Conservation (phyloP, 371 early-diverging fungal genomes). For the Dentiscutata heterogama region DNA sequence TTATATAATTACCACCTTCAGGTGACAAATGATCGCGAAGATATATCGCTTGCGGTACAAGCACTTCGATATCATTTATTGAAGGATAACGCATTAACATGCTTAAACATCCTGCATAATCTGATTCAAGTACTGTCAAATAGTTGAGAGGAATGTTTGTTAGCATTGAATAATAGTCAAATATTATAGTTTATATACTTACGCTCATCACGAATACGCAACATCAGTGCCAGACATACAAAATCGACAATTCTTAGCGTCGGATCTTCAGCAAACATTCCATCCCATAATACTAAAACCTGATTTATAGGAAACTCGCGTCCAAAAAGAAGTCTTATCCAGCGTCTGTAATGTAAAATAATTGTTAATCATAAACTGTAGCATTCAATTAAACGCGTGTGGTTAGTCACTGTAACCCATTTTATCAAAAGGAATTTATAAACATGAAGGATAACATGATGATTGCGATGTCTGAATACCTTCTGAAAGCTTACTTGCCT, state of each 20-base stretch:
- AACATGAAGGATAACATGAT: no score
- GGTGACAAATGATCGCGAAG: conserved; percentile 63
- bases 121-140: conserved; percentile 72
- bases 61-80: conserved; percentile 61
- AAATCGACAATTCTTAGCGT: conserved; percentile 83
- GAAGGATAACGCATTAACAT: conserved; percentile 82
- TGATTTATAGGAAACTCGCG: conserved; percentile 84
- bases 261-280: conserved; percentile 83
- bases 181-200: conserved; percentile 48
- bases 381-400: not conserved
- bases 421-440: no score
- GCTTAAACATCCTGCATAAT: conserved; percentile 81
- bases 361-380: no score
- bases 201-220: conserved; percentile 82
- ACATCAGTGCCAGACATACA: conserved; percentile 79
- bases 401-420: no score
- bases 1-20: conserved; percentile 65
- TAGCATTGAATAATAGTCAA: not conserved
- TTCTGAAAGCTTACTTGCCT: no score
- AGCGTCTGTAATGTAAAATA: conserved; percentile 68
- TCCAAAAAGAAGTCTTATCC: conserved; percentile 94
- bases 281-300: conserved; percentile 89
- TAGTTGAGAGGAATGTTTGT: not conserved
- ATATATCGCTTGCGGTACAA: conserved; percentile 75
- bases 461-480: no score